phyloP scores from a whole-genome alignment of 495 filamentous ascomycete genomes.

The Penicillium silybi region DNA sequence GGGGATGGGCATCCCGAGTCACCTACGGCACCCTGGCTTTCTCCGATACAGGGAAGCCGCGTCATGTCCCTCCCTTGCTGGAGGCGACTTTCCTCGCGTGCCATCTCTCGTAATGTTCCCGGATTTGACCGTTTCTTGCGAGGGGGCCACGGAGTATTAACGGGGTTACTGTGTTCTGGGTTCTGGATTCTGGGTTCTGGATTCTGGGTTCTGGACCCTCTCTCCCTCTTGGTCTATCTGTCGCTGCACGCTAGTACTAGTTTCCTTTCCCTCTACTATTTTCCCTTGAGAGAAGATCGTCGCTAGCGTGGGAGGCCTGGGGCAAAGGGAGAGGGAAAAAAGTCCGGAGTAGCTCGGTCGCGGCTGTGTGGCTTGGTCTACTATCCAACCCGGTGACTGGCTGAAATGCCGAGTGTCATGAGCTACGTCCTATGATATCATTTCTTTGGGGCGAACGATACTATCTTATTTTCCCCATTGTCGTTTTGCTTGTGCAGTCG shows the following conservation, averaged over 20 bases:
- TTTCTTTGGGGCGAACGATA: background rate
- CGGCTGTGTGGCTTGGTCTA: conserved; percentile 8
- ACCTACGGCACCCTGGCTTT: background rate
- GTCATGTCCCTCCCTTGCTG: conserved; percentile 22
- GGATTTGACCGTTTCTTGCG: conserved; percentile 7
- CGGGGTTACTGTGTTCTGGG: conserved; percentile 7
- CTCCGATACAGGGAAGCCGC: conserved; percentile 1
- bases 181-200: conserved; percentile 4
- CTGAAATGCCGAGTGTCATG: conserved; percentile 3
- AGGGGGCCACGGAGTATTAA: conserved; percentile 10
- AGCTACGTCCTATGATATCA: conserved; percentile 12
- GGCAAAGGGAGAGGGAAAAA: background rate
- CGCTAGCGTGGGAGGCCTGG: conserved; percentile 2
- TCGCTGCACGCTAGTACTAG: conserved; percentile 1
- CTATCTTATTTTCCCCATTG: too few relatives aligned
- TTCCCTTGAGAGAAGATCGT: conserved; percentile 6
- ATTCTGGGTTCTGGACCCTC: conserved; percentile 5
- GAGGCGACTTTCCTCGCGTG: conserved; percentile 1
- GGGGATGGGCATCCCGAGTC: background rate
- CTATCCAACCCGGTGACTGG: background rate
- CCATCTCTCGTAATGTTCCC: conserved; percentile 4
- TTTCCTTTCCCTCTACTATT: background rate
- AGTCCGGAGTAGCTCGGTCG: conserved; percentile 18
- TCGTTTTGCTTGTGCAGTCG: too few relatives aligned
- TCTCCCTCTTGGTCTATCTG: background rate